Percentiles rank a stretch among this genome's conserved stretches.
Conservation (phyloP, 1,284 basidiomycete species). For the Rhodotorula glutinis region DNA sequence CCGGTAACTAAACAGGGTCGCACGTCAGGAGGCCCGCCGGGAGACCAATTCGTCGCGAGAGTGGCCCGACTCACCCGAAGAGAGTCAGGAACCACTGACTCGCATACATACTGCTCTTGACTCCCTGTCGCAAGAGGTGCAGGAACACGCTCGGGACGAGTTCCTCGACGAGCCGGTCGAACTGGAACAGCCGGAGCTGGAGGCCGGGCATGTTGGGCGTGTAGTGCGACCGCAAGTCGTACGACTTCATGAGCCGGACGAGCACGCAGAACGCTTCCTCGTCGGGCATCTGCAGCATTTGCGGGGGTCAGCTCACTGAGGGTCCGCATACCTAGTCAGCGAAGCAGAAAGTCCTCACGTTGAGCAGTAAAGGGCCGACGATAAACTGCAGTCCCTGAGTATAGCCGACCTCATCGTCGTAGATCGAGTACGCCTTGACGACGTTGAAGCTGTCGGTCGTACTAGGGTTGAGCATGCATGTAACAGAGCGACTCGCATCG, state of each 20-base stretch:
- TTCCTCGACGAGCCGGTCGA: conserved; percentile 92
- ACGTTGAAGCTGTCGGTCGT: conserved; percentile 67
- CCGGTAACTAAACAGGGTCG: conserved; percentile 48
- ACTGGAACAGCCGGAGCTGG: conserved; percentile 82
- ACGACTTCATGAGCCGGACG: conserved; percentile 95
- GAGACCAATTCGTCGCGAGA: no score
- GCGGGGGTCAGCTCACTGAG: background rate
- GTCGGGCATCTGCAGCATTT: conserved; percentile 76
- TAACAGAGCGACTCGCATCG: background rate
- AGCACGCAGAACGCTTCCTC: conserved; percentile 96
- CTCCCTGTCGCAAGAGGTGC: conserved; percentile 85
- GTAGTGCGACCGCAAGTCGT: conserved; percentile 93
- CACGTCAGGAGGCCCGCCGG: no score
- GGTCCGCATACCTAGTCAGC: background rate
- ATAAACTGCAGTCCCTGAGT: conserved; percentile 96
- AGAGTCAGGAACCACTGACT: conserved; percentile 98
- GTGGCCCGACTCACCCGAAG: conserved; percentile 63
- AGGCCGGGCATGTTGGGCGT: conserved; percentile 97
- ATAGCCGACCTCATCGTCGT: conserved; percentile 93
- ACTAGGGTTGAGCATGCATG: background rate
- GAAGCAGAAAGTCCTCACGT: conserved; percentile 58
- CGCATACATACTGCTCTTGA: conserved; percentile 87
- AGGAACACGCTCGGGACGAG: conserved; percentile 82
- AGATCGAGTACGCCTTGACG: conserved; percentile 93
- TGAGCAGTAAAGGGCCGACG: conserved; percentile 85